phyloP scores from a whole-genome alignment of 768 basidiomycete genomes.

The Mycena amicta region DNA sequence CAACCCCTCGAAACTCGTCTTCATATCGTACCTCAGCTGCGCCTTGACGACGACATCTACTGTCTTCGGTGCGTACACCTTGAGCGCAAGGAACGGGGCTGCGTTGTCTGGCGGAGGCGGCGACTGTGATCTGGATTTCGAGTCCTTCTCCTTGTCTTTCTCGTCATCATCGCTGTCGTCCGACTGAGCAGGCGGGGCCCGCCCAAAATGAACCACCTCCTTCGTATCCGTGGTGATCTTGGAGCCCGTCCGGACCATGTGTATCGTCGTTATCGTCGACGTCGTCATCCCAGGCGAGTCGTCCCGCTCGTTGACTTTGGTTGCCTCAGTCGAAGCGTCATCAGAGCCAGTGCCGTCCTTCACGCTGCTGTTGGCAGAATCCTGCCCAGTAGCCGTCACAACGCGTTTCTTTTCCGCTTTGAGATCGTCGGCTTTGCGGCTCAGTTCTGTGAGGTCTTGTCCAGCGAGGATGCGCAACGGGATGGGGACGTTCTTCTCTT shows the following conservation, averaged over 20 bases:
- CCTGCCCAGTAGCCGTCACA: background rate
- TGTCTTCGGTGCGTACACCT: conserved; percentile 25
- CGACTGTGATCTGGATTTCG: too few species aligned
- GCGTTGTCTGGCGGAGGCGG: background rate
- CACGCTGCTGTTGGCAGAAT: background rate
- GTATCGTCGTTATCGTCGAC: conserved; percentile 17
- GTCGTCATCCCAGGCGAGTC: conserved; percentile 3
- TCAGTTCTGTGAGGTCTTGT: conserved; percentile 12
- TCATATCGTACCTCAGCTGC: conserved; percentile 25
- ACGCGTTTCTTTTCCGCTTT: conserved; percentile 4
- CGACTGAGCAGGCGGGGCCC: background rate
- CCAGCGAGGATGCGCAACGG: conserved; percentile 15
- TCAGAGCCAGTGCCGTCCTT: background rate
- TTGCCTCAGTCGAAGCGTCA: background rate
- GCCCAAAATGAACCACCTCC: conserved; percentile 16
- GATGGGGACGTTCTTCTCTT: conserved; percentile 9
- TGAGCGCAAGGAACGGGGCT: conserved; percentile 22
- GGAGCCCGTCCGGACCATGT: conserved; percentile 1
- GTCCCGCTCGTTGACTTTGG: background rate
- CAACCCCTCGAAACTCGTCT: conserved; percentile 9
- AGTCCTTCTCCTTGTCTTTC: background rate
- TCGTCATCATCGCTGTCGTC: conserved; percentile 2
- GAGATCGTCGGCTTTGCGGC: conserved; percentile 7
- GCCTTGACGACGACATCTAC: conserved; percentile 23
- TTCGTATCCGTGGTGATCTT: conserved; percentile 18